Evolutionary conservation across 2,329 filamentous ascomycete genomes (phyloP), one percentile per base, ranked within the genome.

Genomic region (Sarocladiaceae sp.): DNA sequence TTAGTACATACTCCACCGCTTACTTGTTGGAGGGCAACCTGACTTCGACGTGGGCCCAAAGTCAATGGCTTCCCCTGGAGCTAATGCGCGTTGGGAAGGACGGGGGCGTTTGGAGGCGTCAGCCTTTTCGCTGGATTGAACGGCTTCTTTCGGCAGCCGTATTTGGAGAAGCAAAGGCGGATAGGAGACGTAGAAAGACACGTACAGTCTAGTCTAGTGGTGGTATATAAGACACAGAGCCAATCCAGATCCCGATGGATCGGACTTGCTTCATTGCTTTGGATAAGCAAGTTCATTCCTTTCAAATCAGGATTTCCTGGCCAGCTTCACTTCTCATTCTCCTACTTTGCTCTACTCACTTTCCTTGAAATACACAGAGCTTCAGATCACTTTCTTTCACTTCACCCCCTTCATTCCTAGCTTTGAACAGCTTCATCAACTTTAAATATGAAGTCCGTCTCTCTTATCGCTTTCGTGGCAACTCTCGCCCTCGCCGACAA

Each of bases 371-470:
- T 35, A 35, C 6, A 35, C 33, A 19, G 16, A 29, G 26, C 26
- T 29, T 29, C 26, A 29, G 7, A 9, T 29, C 26, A 29, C 26
- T 29, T 13, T 7, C 33, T 18, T 20, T 20, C 4, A 35, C 33
- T 35, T 35, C 33, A 13, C 6, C 21, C 33, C 33, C 33, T 35
- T 35, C 16, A 35, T 20, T 35, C 21, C 33, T 13, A 35, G 10
- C 33, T 18, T 35, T 35, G 9, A 15, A 35, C 10, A 15, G 6
- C 16, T 20, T 13, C n/a, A n/a, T 29, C 26, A 29, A 35, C 15
- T 19, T 35, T 13, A 9, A 42, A 12, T 9, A 53, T 53, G 51
- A 53, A 53, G 50, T 41, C 44, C 29, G 43, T 50, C 15, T 21
- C 41, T 23, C 9, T 50, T 33, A 44, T 53, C 43, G 34, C 48